Evolutionary conservation across 306 rosid species (phyloP), one percentile per base, ranked within the genome.

Genomic region (Urtica urens): DNA sequence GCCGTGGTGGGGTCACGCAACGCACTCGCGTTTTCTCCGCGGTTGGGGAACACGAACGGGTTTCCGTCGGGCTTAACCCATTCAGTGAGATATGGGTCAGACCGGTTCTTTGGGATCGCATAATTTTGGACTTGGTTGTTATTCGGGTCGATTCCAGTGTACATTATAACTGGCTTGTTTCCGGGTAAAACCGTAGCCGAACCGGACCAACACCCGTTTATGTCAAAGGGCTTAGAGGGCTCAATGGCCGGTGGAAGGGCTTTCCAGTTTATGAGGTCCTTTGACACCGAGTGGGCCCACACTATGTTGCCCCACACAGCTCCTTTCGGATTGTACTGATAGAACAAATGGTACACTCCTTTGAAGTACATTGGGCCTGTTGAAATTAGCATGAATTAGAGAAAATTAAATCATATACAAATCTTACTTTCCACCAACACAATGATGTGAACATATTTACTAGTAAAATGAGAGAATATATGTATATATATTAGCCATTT

Each of bases 251-350:
- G 80, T 7, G 70, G 67, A 10, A 90, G 72, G n/a, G 79, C 47
- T 43, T 69, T 57, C 97, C 97, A 90, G 10, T 79, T 81, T 50
- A 84, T 69, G 33, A 90, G 46, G 3, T 90, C 94, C 21, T 42
- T 79, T 3, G 97, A 90, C 0, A 90, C 64, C 1, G 97, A 79
- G 66, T 90, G 97, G 2, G 87, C 97, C 97, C 97, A 84, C 2
- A 81, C 93, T 24, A 90, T 84, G 69, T 90, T 84, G 0, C 95
- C 95, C 97, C 97, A 90, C 19, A 81, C 87, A 0, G 95, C 75
- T 10, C 95, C 95, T 49, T 78, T 71, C 1, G 97, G 93, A 11
- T 90, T 90, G 64, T 74, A 84, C 11, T 90, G 97, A 29, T 90
- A 90, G 60, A 90, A 90, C 0, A 90, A 45, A 48, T 90, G 95